Evolutionary conservation across 345 rosid genomes (phyloP), one percentile per base, ranked within the genome.

Genomic region (Euphorbia lathyris): DNA sequence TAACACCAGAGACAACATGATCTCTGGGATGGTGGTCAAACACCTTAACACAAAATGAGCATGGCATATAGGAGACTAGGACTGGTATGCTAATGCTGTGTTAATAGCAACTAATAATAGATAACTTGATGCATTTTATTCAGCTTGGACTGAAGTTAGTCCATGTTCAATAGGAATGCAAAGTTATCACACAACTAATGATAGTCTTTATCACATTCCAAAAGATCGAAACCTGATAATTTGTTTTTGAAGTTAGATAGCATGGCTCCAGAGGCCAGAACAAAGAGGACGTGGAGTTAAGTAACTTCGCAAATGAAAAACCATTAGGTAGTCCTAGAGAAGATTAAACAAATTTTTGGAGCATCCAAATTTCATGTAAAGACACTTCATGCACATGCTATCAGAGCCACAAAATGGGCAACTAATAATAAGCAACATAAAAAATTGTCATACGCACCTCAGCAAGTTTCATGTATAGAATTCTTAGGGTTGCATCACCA

Each of bases 401-500:
- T 63, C 27, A 47, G 30, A 47, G 23, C 58, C 58, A 58, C 64
- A 45, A 17, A 3, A 43, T 13, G 32, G 47, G 73, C 55, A 59
- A 23, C 32, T 58, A 13, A 8, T 14, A 19, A 16, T 30, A 30
- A 29, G n/a, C 12, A 26, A 63, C 51, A 32, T 26, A 27, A 48
- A 48, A 48, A 23, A n/a, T 17, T 56, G 19, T 17, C 66, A 68
- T 29, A 83, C 85, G 59, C 67, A 87, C 98, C 98, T 95, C 98
- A 56, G 80, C 83, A 79, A 95, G 97, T 83, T 90, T 92, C 85
- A 85, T 65, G 48, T 85, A 89, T 47, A 95, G 92, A 84, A 95
- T 92, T 83, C 81, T 88, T 71, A 95, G 83, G 10, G 88, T 89
- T 22, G 87, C 80, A 71, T 90, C 99, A 80, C 99, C 98, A 64